A percentile compares a stretch with the other conserved stretches of the same genome.
Conservation (phyloP, 768 basidiomycete species). For the Symmetrospora coprosmae region DNA sequence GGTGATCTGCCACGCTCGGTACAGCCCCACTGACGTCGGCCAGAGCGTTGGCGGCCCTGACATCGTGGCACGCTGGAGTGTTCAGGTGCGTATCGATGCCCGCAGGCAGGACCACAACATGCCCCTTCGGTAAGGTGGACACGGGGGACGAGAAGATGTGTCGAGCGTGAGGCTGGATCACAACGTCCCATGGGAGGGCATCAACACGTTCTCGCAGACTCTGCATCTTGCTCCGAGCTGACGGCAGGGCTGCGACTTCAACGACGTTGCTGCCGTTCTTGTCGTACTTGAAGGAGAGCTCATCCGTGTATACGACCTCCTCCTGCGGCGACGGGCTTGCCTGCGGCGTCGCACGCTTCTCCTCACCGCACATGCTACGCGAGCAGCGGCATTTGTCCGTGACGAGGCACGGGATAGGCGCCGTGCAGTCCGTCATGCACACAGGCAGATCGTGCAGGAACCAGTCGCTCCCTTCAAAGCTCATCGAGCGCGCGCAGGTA, state of each 20-base stretch:
- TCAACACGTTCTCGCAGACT: slow-evolving; percentile 21
- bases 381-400: slow-evolving; percentile 31
- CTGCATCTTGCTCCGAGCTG: neutral
- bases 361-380: slow-evolving; percentile 29
- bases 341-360: neutral
- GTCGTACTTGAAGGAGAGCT: neutral
- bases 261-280: neutral
- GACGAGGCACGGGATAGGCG: slow-evolving; percentile 29
- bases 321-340: neutral
- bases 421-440: slow-evolving; percentile 29
- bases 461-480: slow-evolving; percentile 27
- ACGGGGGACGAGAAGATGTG: slow-evolving; percentile 22
- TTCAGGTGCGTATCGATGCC: slow-evolving; percentile 28
- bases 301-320: neutral
- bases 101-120: slow-evolving; percentile 26
- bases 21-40: slow-evolving; percentile 22
- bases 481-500: neutral
- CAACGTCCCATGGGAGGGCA: slow-evolving; percentile 27
- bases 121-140: slow-evolving; percentile 22
- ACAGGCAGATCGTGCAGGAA: slow-evolving; percentile 22
- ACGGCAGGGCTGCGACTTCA: neutral
- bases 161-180: slow-evolving; percentile 27
- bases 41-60: no score
- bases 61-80: slow-evolving; percentile 24
- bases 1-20: slow-evolving; percentile 30